Percentiles rank a stretch among this genome's conserved stretches.
Conservation (phyloP, 1,284 basidiomycete genomes). For the Polyporus tsugae region DNA sequence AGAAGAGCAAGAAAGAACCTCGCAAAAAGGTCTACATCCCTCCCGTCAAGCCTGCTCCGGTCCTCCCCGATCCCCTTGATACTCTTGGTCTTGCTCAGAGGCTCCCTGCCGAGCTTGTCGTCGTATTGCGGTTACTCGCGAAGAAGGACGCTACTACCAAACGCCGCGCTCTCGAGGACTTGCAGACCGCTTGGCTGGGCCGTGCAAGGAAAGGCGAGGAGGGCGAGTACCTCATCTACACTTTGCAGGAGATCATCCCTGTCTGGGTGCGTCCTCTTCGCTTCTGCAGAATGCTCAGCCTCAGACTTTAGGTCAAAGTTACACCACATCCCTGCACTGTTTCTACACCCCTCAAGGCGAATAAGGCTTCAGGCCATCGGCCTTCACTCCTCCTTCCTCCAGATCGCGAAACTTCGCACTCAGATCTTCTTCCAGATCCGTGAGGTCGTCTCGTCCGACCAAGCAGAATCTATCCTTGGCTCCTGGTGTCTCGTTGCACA, state of each 20-base stretch:
- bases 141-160: constrained; percentile 96
- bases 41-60: constrained; percentile 86
- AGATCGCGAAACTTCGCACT: constrained; percentile 58
- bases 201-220: constrained; percentile 50
- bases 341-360: constrained; percentile 84
- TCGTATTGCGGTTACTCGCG: constrained; percentile 82
- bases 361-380: constrained; percentile 75
- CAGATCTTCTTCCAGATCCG: constrained; percentile 67
- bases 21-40: constrained; percentile 85
- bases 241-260: constrained; percentile 74
- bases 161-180: constrained; percentile 86
- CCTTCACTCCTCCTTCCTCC: constrained; percentile 76
- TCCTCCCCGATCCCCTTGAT: constrained; percentile 91
- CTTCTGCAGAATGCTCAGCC: not conserved
- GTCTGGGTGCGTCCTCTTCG: constrained; percentile 79
- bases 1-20: constrained; percentile 74
- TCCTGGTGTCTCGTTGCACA: constrained; percentile 82
- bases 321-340: constrained; percentile 86
- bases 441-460: constrained; percentile 61
- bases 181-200: constrained; percentile 77
- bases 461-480: constrained; percentile 79
- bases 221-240: constrained; percentile 53
- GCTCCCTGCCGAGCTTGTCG: constrained; percentile 86
- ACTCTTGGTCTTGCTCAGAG: constrained; percentile 80
- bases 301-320: constrained; percentile 54